Evolutionary conservation across 768 basidiomycete genomes (phyloP).

Genomic region (Tylopilus sp.): DNA sequence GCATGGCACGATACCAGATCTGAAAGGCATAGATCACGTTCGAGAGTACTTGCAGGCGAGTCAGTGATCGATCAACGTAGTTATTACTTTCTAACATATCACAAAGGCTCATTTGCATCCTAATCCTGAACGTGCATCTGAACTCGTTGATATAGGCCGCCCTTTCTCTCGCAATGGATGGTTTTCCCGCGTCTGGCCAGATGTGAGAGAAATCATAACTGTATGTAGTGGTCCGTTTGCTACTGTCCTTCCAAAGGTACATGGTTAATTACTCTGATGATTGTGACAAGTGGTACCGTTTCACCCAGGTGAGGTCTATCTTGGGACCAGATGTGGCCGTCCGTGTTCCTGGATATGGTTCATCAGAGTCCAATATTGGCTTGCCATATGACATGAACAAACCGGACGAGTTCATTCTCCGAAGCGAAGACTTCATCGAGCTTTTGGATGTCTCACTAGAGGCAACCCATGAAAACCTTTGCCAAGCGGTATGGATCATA

Average conservation of each 20-base stretch:
- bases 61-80: neutral
- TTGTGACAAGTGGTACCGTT: neutral
- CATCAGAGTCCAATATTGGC: conserved; percentile 10
- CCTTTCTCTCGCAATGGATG: conserved; percentile 14
- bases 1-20: conserved; percentile 13
- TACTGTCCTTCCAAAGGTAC: conserved; percentile 11
- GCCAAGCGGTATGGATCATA: neutral
- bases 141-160: conserved; percentile 12
- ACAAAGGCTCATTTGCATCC: conserved; percentile 9
- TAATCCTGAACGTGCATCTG: conserved; percentile 14
- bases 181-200: conserved; percentile 15
- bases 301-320: conserved; percentile 13
- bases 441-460: neutral
- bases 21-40: conserved; percentile 10
- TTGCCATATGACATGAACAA: neutral
- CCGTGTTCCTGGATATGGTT: conserved; percentile 3
- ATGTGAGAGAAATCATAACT: neutral
- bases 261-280: neutral
- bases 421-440: neutral
- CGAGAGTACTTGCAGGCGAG: conserved; percentile 13
- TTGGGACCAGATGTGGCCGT: conserved; percentile 6
- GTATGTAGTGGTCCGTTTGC: conserved; percentile 12
- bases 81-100: neutral
- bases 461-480: neutral
- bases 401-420: neutral